These are phyloP conservation scores for Lactarius evosmus DNA, from an alignment of 768 basidiomycete genomes.

Conservation along the genomic window DNA sequence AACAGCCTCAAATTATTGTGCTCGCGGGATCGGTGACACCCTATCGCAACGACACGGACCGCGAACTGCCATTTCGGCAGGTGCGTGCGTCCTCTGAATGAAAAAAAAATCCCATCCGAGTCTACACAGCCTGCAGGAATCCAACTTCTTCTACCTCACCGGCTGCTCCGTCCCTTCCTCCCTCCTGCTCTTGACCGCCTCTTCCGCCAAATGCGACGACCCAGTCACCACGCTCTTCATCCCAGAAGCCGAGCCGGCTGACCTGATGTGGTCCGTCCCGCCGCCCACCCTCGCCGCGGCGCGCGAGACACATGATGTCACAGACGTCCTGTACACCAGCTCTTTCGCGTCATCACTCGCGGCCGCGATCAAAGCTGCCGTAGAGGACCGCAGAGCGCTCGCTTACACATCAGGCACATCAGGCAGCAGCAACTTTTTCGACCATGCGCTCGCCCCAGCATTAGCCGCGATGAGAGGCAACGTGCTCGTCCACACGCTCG, in stretches of 20 bases:
- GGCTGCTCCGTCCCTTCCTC: constrained; percentile 76
- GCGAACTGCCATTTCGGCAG: constrained; percentile 67
- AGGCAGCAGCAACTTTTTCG: too few species aligned
- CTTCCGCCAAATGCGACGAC: constrained; percentile 41
- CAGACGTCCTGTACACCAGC: constrained; percentile 51
- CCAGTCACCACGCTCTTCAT: constrained; percentile 66
- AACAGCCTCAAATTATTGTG: constrained; percentile 65
- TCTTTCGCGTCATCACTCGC: constrained; percentile 47
- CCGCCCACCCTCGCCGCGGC: constrained; percentile 66
- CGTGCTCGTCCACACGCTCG: constrained; percentile 37
- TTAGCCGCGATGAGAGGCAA: too few species aligned
- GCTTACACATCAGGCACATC: too few species aligned
- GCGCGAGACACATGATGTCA: constrained; percentile 53
- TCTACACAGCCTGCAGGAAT: constrained; percentile 45
- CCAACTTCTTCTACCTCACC: constrained; percentile 86
- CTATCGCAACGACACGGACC: constrained; percentile 80
- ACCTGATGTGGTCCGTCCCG: constrained; percentile 87
- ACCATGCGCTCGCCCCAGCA: too few species aligned
- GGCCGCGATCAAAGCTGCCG: constrained; percentile 42
- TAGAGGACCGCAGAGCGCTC: constrained; percentile 10
- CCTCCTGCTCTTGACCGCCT: constrained; percentile 58
- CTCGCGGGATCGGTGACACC: constrained; percentile 61
- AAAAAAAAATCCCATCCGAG: constrained; percentile 31
- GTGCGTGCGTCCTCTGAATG: constrained; percentile 31
- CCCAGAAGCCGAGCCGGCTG: constrained; percentile 65